phyloP scores from a whole-genome alignment of 495 filamentous ascomycete genomes.

The Tuber indicum region DNA sequence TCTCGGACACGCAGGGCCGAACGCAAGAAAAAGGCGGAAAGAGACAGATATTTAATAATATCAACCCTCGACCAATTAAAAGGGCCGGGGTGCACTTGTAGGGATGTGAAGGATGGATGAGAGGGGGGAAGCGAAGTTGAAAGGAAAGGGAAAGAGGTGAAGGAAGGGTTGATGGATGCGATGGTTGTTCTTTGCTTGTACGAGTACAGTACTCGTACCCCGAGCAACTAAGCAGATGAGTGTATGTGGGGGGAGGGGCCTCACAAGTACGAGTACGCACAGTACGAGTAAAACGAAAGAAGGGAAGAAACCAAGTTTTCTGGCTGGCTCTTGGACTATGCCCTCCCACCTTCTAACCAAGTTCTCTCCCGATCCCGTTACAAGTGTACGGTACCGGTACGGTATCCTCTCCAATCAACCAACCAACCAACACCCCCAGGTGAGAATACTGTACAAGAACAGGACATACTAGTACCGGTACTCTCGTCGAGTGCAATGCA shows the following conservation, averaged over 20 bases:
- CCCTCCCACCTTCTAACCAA: neutral
- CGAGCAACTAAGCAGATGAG: no score
- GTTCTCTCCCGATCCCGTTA: neutral
- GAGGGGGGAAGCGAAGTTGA: conserved; percentile 2
- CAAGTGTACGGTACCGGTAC: no score
- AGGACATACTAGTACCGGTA: no score
- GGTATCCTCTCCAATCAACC: no score
- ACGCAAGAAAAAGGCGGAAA: neutral
- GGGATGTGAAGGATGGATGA: neutral
- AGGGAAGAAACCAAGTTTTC: neutral
- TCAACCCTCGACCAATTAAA: neutral
- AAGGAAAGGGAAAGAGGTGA: conserved; percentile 6
- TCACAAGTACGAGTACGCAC: neutral
- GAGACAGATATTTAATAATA: neutral
- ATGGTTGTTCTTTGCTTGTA: conserved; percentile 21
- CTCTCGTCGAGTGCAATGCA: no score
- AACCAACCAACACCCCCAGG: neutral
- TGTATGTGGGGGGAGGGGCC: no score
- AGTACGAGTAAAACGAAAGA: neutral
- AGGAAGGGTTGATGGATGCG: conserved; percentile 6
- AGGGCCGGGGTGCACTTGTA: neutral
- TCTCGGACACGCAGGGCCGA: neutral
- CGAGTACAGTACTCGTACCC: no score
- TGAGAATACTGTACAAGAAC: neutral
- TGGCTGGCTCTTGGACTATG: neutral